Percentiles rank a stretch among this genome's conserved stretches.
phyloP scores from a whole-genome alignment of 2,329 filamentous ascomycete species.

The Podosphaera xanthii region DNA sequence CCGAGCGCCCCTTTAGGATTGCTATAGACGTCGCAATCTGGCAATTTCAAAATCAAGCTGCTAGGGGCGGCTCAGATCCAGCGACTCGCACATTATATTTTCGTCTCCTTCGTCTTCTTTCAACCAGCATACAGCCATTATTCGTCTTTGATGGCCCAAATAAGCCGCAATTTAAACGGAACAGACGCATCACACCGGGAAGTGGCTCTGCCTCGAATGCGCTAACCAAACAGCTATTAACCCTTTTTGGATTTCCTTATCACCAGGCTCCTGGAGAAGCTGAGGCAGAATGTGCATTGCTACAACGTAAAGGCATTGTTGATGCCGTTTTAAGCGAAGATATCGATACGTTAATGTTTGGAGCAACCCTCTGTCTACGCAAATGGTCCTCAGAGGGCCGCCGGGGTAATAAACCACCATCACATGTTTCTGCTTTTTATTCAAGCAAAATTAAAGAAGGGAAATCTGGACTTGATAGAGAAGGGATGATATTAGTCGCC shows the following conservation, averaged over 20 bases:
- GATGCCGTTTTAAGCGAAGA: slow-evolving; percentile 92
- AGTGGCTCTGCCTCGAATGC: slow-evolving; percentile 46
- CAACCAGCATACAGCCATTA: slow-evolving; percentile 59
- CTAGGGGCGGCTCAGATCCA: slow-evolving; percentile 69
- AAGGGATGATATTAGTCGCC: slow-evolving; percentile 84
- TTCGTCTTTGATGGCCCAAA: slow-evolving; percentile 81
- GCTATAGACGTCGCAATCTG: slow-evolving; percentile 93
- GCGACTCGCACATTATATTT: slow-evolving; percentile 85
- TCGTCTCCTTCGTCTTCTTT: slow-evolving; percentile 55
- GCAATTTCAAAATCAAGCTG: slow-evolving; percentile 82
- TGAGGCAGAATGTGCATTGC: slow-evolving; percentile 78
- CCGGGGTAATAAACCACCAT: slow-evolving; percentile 43
- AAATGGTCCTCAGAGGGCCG: slow-evolving; percentile 61
- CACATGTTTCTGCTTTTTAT: slow-evolving; percentile 69
- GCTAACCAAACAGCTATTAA: slow-evolving; percentile 63
- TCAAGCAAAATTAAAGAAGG: slow-evolving; percentile 29
- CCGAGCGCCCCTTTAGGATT: slow-evolving; percentile 52
- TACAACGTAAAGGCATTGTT: slow-evolving; percentile 63
- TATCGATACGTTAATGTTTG: slow-evolving; percentile 95
- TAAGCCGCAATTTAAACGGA: slow-evolving; percentile 71
- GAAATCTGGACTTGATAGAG: slow-evolving; percentile 40
- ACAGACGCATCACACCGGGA: slow-evolving; percentile 45
- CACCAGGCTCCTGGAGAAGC: slow-evolving; percentile 87
- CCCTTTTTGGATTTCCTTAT: slow-evolving; percentile 60
- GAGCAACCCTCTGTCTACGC: slow-evolving; percentile 53